Evolutionary conservation across 1,284 basidiomycete genomes (phyloP).

Genomic region (Puccinia triticina): DNA sequence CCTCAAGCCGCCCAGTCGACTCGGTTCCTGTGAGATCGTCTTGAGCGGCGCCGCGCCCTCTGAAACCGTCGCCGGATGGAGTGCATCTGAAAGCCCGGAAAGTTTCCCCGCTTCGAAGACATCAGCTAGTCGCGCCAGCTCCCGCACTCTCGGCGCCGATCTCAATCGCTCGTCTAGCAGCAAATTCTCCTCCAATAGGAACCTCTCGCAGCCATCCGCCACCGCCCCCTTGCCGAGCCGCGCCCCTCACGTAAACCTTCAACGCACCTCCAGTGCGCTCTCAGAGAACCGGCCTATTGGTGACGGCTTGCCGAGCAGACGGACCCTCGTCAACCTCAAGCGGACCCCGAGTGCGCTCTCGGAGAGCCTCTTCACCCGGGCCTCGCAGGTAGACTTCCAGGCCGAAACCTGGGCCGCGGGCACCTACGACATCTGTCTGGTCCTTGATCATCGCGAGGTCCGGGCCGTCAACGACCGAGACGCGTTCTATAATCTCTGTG

Average conservation of each 20-base stretch:
- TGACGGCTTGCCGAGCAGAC: slow-evolving; percentile 6
- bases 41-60: neutral
- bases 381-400: slow-evolving; percentile 55
- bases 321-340: slow-evolving; percentile 20
- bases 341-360: slow-evolving; percentile 16
- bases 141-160: neutral
- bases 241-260: neutral
- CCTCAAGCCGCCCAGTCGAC: slow-evolving; percentile 14
- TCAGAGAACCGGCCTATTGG: neutral
- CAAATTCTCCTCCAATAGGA: neutral
- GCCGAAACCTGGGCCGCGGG: slow-evolving; percentile 63
- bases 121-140: neutral
- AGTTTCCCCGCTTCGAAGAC: neutral
- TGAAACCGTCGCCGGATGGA: neutral
- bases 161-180: slow-evolving; percentile 1
- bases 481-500: slow-evolving; percentile 60
- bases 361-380: slow-evolving; percentile 1
- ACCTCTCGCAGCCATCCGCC: neutral
- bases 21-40: slow-evolving; percentile 1
- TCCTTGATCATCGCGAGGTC: slow-evolving; percentile 66
- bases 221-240: neutral
- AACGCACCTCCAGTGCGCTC: neutral
- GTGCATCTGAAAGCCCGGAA: neutral
- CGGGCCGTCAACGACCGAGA: slow-evolving; percentile 58
- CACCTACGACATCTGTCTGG: slow-evolving; percentile 64